Evolutionary conservation across 2,329 filamentous ascomycete species (phyloP).

Genomic region (Exophiala sp.): DNA sequence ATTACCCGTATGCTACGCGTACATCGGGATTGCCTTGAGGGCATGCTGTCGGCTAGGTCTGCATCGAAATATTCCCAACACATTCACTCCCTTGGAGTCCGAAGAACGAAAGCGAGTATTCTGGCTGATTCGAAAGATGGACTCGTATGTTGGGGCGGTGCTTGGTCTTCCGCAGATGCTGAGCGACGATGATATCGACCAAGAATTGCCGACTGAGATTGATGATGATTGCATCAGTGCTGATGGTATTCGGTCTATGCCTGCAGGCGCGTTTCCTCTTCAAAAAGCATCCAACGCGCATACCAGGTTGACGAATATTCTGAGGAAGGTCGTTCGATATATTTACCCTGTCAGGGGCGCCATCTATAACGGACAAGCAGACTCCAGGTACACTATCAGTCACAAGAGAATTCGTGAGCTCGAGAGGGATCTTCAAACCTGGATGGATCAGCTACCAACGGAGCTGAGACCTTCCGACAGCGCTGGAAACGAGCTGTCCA

Average conservation of each 20-base stretch:
- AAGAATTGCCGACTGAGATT: conserved; percentile 45
- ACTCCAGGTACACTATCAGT: conserved; percentile 59
- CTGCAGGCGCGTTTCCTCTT: conserved; percentile 53
- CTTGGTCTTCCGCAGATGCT: conserved; percentile 49
- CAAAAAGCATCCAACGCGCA: conserved; percentile 61
- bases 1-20: conserved; percentile 74
- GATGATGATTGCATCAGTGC: conserved; percentile 47
- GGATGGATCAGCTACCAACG: conserved; percentile 67
- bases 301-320: conserved; percentile 54
- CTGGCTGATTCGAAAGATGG: conserved; percentile 50
- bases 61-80: conserved; percentile 67
- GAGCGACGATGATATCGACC: conserved; percentile 50
- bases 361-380: conserved; percentile 34
- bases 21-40: conserved; percentile 72
- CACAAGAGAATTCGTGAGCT: conserved; percentile 63
- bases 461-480: conserved; percentile 77
- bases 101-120: conserved; percentile 68
- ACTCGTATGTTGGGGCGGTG: conserved; percentile 49
- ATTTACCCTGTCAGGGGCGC: conserved; percentile 59
- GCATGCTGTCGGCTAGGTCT: conserved; percentile 74
- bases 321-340: conserved; percentile 61
- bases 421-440: conserved; percentile 59
- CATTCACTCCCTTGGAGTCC: conserved; percentile 67
- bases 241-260: conserved; percentile 51
- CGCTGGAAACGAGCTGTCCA: conserved; percentile 67